Evolutionary conservation across 139 green algal species (phyloP).

Genomic region (Tetradesmus obliquus): DNA sequence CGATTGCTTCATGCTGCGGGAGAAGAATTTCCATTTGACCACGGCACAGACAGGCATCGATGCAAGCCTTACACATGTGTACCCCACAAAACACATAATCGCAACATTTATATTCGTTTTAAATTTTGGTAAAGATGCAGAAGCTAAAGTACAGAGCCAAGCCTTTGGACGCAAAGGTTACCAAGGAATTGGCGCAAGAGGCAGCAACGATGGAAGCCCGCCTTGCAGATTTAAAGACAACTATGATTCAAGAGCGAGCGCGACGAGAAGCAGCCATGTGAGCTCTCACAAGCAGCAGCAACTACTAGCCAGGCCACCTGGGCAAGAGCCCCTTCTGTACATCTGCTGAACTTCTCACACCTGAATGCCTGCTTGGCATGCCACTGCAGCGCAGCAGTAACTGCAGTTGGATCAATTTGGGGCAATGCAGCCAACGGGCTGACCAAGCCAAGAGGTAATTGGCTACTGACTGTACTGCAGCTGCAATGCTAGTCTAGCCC

Average conservation of each 20-base stretch:
- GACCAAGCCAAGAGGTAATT: neutral
- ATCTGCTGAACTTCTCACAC: neutral
- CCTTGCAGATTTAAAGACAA: neutral
- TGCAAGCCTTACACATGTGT: neutral
- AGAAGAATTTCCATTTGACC: neutral
- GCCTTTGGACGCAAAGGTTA: neutral
- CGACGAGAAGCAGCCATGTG: neutral
- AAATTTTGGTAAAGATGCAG: neutral
- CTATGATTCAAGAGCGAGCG: neutral
- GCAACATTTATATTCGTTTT: neutral
- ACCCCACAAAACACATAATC: too few relatives aligned
- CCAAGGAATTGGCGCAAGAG: neutral
- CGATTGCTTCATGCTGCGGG: too few relatives aligned
- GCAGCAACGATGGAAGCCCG: neutral
- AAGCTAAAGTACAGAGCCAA: neutral
- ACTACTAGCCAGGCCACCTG: neutral
- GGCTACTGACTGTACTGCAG: neutral
- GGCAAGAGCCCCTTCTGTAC: too few relatives aligned
- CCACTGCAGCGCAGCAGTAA: neutral
- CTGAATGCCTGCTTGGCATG: neutral
- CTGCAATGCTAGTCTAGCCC: neutral
- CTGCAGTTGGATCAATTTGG: neutral
- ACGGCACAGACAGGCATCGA: neutral
- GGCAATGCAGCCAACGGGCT: neutral
- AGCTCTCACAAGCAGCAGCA: neutral